Conservation (phyloP, 306 rosid genomes). For the Pueraria montana region DNA sequence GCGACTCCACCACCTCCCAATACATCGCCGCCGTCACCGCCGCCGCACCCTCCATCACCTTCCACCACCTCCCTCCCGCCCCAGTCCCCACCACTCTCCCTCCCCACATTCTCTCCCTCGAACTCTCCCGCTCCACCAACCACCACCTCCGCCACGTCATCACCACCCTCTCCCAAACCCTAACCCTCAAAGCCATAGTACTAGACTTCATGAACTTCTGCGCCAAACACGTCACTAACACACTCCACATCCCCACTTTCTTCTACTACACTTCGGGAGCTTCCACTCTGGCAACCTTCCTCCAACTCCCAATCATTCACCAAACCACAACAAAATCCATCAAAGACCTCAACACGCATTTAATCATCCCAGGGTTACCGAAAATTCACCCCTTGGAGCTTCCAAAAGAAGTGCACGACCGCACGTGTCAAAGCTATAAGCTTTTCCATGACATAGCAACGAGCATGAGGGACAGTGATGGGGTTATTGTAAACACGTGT, state of each 20-base stretch:
- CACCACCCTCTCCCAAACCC: background rate
- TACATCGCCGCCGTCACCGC: too few relatives aligned
- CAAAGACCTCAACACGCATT: background rate
- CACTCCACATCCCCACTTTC: background rate
- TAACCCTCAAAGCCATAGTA: background rate
- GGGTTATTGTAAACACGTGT: background rate
- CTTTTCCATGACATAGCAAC: background rate
- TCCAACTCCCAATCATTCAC: background rate
- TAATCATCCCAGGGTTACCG: background rate
- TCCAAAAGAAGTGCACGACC: too few relatives aligned
- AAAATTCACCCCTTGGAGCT: too few relatives aligned
- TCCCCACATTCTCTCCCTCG: background rate
- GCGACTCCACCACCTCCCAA: background rate
- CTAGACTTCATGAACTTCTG: background rate
- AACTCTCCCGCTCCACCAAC: background rate
- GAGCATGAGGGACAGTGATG: background rate
- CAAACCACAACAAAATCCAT: background rate
- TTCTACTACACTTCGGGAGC: background rate
- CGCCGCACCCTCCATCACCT: too few relatives aligned
- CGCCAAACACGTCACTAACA: background rate
- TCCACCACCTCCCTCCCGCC: too few relatives aligned
- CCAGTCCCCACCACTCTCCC: too few relatives aligned
- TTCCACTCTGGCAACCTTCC: background rate
- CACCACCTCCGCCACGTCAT: background rate
- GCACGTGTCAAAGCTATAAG: background rate